Percentiles rank a stretch among this genome's conserved stretches.
Evolutionary conservation across 345 rosid genomes (phyloP).

Genomic region (Salix suchowensis): DNA sequence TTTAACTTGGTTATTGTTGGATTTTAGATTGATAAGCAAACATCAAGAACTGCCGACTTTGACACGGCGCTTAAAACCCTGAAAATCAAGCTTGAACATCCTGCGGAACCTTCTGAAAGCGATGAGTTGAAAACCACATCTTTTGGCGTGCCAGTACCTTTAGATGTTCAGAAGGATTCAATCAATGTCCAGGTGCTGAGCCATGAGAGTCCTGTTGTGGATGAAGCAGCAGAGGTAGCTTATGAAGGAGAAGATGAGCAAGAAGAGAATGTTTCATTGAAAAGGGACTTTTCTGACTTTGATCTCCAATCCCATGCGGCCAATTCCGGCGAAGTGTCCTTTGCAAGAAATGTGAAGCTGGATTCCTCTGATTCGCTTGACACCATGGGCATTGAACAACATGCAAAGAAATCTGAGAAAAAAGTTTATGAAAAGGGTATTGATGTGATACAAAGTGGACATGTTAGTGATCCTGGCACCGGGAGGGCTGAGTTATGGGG

Average conservation of each 20-base stretch:
- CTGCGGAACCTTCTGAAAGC: constrained; percentile 47
- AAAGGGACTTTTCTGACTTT: constrained; percentile 49
- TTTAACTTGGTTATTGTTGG: neutral
- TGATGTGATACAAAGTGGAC: constrained; percentile 45
- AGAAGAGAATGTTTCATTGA: constrained; percentile 54
- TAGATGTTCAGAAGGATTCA: constrained; percentile 14
- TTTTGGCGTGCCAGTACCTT: constrained; percentile 29
- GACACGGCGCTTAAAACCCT: constrained; percentile 32
- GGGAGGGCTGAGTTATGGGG: constrained; percentile 50
- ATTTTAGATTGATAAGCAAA: constrained; percentile 32
- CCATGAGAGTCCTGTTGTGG: constrained; percentile 27
- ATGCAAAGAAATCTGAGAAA: constrained; percentile 13
- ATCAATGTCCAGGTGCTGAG: constrained; percentile 25
- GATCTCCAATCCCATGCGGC: constrained; percentile 40
- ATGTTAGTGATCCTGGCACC: constrained; percentile 81
- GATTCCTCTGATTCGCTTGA: constrained; percentile 22
- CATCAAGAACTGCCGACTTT: constrained; percentile 20
- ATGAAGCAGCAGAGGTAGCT: constrained; percentile 42
- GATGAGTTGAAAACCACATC: constrained; percentile 39
- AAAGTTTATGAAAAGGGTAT: constrained; percentile 14
- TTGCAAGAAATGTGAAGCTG: constrained; percentile 12
- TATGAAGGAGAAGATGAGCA: constrained; percentile 79
- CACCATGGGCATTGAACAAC: constrained; percentile 13
- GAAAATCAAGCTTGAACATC: constrained; percentile 47
- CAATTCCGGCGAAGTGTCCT: constrained; percentile 22